Conservation (phyloP, 306 rosid genomes). For the Vigna mungo region DNA sequence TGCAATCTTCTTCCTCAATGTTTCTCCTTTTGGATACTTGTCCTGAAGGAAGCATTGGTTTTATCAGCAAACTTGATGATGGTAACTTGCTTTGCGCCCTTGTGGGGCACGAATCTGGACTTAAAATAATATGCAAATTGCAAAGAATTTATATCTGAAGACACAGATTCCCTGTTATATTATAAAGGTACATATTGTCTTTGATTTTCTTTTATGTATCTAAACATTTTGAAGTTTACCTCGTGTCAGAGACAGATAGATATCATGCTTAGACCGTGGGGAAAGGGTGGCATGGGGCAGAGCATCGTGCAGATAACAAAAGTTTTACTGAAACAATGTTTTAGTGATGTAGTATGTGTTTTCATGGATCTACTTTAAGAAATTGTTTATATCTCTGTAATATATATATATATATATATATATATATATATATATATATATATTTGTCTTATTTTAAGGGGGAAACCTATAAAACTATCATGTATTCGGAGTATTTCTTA, state of each 20-base stretch:
- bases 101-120: constrained; percentile 3
- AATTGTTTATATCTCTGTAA: background rate
- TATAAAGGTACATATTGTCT: constrained; percentile 4
- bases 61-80: constrained; percentile 1
- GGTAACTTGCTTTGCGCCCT: constrained; percentile 1
- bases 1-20: constrained; percentile 65
- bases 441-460: background rate
- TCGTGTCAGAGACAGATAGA: constrained; percentile 13
- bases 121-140: background rate
- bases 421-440: background rate
- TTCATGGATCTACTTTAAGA: background rate
- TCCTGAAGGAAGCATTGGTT: constrained; percentile 54
- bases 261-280: background rate
- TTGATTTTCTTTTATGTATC: constrained; percentile 2
- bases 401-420: too few species aligned
- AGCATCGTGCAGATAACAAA: background rate
- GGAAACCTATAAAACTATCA: background rate
- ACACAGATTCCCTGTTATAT: background rate
- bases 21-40: constrained; percentile 61
- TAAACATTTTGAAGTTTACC: constrained; percentile 9
- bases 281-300: background rate
- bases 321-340: background rate
- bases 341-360: background rate
- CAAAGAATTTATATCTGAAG: background rate
- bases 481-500: background rate